These are phyloP conservation scores for Neofusicoccum sp. DNA, from an alignment of 2,329 filamentous ascomycete species.

Conservation along the genomic window DNA sequence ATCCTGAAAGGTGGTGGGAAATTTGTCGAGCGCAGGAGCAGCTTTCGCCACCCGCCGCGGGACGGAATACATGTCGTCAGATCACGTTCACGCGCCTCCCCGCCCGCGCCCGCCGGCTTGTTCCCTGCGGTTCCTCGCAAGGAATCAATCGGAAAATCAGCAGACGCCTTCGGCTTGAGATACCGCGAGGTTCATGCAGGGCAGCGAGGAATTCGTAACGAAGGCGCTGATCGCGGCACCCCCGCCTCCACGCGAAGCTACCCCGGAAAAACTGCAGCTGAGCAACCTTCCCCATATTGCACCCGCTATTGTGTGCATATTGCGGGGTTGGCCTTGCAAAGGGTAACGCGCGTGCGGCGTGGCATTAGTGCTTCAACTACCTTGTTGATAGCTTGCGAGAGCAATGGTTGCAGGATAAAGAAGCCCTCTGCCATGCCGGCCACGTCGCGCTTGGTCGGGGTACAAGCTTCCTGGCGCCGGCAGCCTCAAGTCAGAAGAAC, in stretches of 20 bases:
- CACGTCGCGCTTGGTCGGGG: not conserved
- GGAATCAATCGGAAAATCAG: conserved; percentile 1
- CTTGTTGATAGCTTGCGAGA: not conserved
- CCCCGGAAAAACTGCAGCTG: not conserved
- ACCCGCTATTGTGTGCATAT: not conserved
- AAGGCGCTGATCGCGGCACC: not conserved
- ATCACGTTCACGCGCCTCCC: not conserved
- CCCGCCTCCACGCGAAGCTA: conserved; percentile 5
- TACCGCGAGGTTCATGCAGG: not conserved
- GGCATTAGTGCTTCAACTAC: not conserved
- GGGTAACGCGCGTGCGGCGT: not conserved
- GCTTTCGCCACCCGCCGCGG: not conserved
- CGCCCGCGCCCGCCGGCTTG: not conserved
- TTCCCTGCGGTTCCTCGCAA: not conserved
- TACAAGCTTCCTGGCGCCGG: conserved; percentile 1
- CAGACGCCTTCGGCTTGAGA: not conserved
- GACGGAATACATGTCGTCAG: not conserved
- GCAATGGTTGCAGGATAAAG: not conserved
- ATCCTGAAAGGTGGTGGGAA: not conserved
- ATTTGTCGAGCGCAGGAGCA: not conserved
- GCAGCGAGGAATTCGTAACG: not conserved
- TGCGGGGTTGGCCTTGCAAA: not conserved
- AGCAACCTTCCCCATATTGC: conserved; percentile 1
- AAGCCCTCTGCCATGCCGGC: not conserved
- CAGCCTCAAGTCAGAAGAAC: not conserved